Percentiles rank a stretch among this genome's conserved stretches.
Evolutionary conservation across 2,329 filamentous ascomycete species (phyloP).

Genomic region (Beauveria caledonica): DNA sequence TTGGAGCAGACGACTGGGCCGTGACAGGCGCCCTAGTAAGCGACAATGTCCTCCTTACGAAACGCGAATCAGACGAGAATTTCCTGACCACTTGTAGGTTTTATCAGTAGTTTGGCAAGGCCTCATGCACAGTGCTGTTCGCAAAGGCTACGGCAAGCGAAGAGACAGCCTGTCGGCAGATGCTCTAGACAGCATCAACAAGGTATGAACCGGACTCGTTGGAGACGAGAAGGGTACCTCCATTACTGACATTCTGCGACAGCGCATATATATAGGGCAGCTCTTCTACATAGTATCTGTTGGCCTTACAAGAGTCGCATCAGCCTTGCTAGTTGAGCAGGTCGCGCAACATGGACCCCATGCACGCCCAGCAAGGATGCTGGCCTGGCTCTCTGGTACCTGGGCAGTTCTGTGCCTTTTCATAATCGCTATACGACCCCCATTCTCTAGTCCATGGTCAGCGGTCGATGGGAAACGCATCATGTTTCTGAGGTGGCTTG

Average conservation of each 20-base stretch:
- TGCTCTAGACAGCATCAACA: not conserved
- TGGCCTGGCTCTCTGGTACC: not conserved
- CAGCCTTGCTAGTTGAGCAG: slow-evolving; percentile 8
- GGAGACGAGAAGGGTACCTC: not conserved
- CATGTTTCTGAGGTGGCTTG: slow-evolving; percentile 8
- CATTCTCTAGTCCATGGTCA: not conserved
- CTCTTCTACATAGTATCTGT: slow-evolving; percentile 9
- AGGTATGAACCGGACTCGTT: not conserved
- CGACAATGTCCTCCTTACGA: no score
- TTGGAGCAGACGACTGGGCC: not conserved
- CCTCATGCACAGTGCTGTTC: not conserved
- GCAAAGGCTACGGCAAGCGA: not conserved
- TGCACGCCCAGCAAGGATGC: not conserved
- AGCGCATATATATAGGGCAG: slow-evolving; percentile 4
- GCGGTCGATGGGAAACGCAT: not conserved
- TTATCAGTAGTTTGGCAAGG: not conserved
- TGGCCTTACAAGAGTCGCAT: slow-evolving; percentile 10
- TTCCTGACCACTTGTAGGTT: not conserved
- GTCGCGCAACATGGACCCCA: slow-evolving; percentile 11
- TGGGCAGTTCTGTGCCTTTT: slow-evolving; percentile 8
- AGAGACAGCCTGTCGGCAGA: not conserved
- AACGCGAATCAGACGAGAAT: not conserved
- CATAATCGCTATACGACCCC: not conserved
- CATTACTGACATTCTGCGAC: not conserved
- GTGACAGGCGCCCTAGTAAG: not conserved